Conservation (phyloP, 352 stramenopile species). For the Phytophthora foliorum region DNA sequence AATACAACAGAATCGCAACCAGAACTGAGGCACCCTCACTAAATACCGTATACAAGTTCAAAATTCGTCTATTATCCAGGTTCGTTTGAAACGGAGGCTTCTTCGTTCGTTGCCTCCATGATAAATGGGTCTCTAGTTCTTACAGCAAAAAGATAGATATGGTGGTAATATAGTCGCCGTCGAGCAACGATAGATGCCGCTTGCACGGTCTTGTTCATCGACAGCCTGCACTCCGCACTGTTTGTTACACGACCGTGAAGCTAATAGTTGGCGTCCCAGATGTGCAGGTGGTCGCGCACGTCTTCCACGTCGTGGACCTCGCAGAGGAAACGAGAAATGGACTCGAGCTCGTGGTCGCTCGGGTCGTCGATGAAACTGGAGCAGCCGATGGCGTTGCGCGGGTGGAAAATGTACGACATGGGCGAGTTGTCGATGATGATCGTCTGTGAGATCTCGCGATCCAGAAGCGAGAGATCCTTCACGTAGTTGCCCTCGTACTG, state of each 20-base stretch:
- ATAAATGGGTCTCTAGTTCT: background rate
- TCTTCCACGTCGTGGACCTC: slow-evolving; percentile 63
- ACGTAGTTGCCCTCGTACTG: slow-evolving; percentile 97
- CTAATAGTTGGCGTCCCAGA: slow-evolving; percentile 77
- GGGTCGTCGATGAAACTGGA: slow-evolving; percentile 94
- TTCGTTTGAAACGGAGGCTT: background rate
- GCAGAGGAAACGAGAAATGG: slow-evolving; percentile 75
- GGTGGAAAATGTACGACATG: slow-evolving; percentile 99
- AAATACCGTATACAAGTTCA: background rate
- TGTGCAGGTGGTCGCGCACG: slow-evolving; percentile 76
- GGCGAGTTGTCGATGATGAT: slow-evolving; percentile 99
- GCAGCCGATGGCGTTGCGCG: slow-evolving; percentile 84
- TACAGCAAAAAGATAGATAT: background rate
- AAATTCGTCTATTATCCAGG: background rate
- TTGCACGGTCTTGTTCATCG: background rate
- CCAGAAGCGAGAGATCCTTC: slow-evolving; percentile 97
- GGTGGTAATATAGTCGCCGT: background rate
- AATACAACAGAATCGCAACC: no score
- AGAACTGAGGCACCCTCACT: no score
- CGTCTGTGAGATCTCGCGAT: slow-evolving; percentile 93
- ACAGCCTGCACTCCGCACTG: background rate
- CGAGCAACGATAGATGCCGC: slow-evolving; percentile 1
- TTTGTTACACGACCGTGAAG: background rate
- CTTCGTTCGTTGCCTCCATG: background rate
- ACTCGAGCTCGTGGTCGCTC: slow-evolving; percentile 91